Base-by-base conservation (phyloP, 768 basidiomycete genomes). In the Boletus pseudo-olivaceus region DNA sequence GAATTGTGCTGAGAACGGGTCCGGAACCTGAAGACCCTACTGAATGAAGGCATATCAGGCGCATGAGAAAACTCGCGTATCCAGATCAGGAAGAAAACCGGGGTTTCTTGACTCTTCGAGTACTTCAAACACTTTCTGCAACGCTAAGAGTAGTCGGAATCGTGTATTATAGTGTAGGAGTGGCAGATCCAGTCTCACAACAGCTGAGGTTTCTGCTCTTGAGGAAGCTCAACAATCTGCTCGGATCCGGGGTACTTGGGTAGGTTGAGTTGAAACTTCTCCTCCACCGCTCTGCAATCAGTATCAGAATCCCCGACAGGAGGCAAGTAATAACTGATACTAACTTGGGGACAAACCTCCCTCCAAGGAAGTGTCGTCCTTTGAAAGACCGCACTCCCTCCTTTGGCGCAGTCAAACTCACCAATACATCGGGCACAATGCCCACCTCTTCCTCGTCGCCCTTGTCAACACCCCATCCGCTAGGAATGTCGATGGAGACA, bases 341-440 rank as follows among this genome's bases (percentile, higher is more conserved):
- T 61, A 61, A 95, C 94, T 79, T 88, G 6, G 94, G 85, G 19
- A 98, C 81, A 67, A 99, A 99, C 56, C 97, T 77, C 1, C 97
- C 97, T 2, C 96, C 97, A 2, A 98, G 79, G 67, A 93, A 97
- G 75, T 99, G 97, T 34, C 82, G 77, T 11, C 95, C 93, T 27
- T 69, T 81, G 71, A 90, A 98, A 14, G 65, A 67, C 63, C 75
- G 81, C 9, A 90, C 91, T 3, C 97, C 97, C 61, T 85, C 75
- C 72, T 99, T 99, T 0, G 97, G 97, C 10, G 93, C 95, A 0
- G 97, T 99, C 67, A 99, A 73, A 64, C 91, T 95, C 54, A 99
- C 72, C 41, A 99, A 73, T 7, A 91, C 88, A 51, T 90, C 82
- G 0, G 96, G 89, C 17, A 81, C 71, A 47, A 98, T 73, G 81